Evolutionary conservation across 1,284 basidiomycete species (phyloP), one percentile per base, ranked within the genome.

Genomic region (Boletus smithii): DNA sequence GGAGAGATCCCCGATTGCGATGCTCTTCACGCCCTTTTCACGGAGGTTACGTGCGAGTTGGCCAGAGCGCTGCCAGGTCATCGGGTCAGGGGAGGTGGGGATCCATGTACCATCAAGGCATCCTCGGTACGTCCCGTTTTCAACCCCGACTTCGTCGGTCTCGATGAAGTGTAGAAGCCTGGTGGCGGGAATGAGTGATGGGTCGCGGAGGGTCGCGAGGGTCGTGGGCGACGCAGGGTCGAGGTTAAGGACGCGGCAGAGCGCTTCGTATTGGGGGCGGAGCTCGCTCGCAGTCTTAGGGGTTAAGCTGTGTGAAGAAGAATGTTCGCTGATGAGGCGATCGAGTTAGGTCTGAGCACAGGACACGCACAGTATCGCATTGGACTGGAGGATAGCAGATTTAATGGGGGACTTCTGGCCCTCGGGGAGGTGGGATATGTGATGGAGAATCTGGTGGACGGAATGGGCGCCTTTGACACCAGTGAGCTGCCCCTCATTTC

Each of bases 361-460:
- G 16, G 26, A 38, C 24, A 66, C 77, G 41, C 55, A 85, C 77
- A 85, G 60, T 11, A 91, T 83, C 1, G 83, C 81, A 56, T 90
- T 90, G 5, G 85, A 88, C 57, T 86, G 83, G 18, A 88, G 63
- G 10, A 77, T 56, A 1, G 83, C 85, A 14, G 80, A 80, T 18
- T 74, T 72, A 59, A 89, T 85, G 0, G 87, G 86, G 0, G 85
- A 77, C 22, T 62, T 61, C 47, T 73, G 64, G 10, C 77, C 79
- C 7, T 72, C 62, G 0, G 84, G 81, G 11, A 86, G 71, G n/a
- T 73, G 73, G 3, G 85, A 86, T 17, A 76, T 83, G 53, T 81
- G 79, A 49, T 88, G 85, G 5, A 90, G 69, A 8, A 88, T 63
- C 62, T 89, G 84, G 56, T 88, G 85, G 0, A 87, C 80, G 0